Conservation (phyloP, 164 flowering plant genomes). For the Macadamia integrifolia region DNA sequence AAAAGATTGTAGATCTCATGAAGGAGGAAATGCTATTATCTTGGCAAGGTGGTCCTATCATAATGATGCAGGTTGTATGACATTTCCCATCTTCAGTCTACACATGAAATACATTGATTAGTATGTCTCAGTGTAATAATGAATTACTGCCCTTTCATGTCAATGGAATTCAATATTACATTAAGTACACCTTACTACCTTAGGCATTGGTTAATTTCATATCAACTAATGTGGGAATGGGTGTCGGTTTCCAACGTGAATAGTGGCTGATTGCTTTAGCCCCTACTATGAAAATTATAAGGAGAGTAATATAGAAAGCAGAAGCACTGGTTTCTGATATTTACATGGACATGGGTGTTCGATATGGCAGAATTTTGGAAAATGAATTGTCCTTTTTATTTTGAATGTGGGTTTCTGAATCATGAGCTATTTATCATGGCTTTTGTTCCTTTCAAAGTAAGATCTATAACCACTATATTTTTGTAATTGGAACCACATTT, state of each 20-base stretch:
- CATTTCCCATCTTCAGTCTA: conserved; percentile 6
- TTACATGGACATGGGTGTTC: too few species aligned
- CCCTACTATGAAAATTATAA: too few species aligned
- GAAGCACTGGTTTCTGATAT: too few species aligned
- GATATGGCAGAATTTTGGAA: background rate
- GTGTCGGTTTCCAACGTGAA: too few species aligned
- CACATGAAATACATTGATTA: background rate
- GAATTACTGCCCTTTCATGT: too few species aligned
- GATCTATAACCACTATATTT: background rate
- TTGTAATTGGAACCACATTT: conserved; percentile 12
- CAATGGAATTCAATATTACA: too few species aligned
- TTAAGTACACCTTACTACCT: too few species aligned
- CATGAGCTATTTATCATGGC: background rate
- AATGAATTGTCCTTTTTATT: too few species aligned
- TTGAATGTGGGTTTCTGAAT: background rate
- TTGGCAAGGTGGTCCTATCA: conserved; percentile 98
- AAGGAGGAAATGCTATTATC: conserved; percentile 65
- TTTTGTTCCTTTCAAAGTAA: background rate
- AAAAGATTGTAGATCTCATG: conserved; percentile 79
- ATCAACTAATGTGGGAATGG: background rate
- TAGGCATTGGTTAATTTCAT: background rate
- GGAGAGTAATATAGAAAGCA: too few species aligned
- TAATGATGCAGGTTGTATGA: conserved; percentile 71
- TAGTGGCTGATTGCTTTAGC: too few species aligned
- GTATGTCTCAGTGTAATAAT: background rate